A percentile compares a stretch with the other conserved stretches of the same genome.
Conservation (phyloP, 2,329 filamentous ascomycete species). For the Calonectria crousiana region DNA sequence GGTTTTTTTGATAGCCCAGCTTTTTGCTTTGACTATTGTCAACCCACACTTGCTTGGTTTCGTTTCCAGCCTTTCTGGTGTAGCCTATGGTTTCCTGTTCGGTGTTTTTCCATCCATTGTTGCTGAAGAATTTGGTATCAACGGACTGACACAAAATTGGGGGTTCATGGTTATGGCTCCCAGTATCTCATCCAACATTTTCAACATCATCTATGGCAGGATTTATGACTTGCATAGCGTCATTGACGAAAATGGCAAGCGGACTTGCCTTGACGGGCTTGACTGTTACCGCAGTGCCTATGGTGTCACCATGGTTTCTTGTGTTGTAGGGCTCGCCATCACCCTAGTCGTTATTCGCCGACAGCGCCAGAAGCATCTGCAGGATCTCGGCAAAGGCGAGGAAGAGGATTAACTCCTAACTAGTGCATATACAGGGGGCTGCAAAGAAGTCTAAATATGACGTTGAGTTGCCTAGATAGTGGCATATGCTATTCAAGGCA, state of each 20-base stretch:
- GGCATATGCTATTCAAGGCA: background rate
- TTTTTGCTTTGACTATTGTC: constrained; percentile 79
- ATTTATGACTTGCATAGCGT: constrained; percentile 87
- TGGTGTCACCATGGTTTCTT: constrained; percentile 79
- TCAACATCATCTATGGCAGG: constrained; percentile 89
- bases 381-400: constrained; percentile 52
- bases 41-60: constrained; percentile 83
- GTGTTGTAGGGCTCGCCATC: constrained; percentile 75
- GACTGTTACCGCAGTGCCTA: constrained; percentile 88
- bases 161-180: constrained; percentile 93
- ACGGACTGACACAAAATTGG: constrained; percentile 94
- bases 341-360: constrained; percentile 78
- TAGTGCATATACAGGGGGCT: no score
- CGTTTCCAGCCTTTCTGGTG: constrained; percentile 85
- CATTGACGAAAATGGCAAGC: constrained; percentile 75
- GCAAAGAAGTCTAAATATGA: background rate
- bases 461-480: background rate
- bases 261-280: constrained; percentile 81
- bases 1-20: constrained; percentile 84
- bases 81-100: constrained; percentile 94
- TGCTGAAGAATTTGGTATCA: constrained; percentile 91
- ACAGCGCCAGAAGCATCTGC: constrained; percentile 59
- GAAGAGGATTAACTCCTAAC: constrained; percentile 51
- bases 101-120: constrained; percentile 92
- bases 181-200: constrained; percentile 88